Conservation (phyloP, 805 yeast genomes). For the Sugiyamaella lignohabitans region DNA sequence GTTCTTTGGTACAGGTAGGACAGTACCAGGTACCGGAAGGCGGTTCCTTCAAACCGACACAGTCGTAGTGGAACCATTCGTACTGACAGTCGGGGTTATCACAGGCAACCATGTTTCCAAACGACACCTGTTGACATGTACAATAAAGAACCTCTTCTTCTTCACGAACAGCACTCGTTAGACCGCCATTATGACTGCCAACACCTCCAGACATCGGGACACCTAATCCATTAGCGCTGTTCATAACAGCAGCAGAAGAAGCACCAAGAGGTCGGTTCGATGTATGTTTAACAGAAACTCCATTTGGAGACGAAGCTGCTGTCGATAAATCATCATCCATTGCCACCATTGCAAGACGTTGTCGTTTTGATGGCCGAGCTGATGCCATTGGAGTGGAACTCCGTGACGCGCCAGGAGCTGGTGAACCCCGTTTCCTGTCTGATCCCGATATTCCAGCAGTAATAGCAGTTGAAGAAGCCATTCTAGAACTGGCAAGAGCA, state of each 20-base stretch:
- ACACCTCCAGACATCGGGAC: background rate
- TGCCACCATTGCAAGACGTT: slow-evolving; percentile 8
- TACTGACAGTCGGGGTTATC: slow-evolving; percentile 81
- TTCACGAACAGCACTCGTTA: slow-evolving; percentile 28
- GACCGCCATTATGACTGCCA: slow-evolving; percentile 31
- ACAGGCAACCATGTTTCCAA: slow-evolving; percentile 96
- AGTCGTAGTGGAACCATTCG: slow-evolving; percentile 96
- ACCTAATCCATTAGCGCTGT: background rate
- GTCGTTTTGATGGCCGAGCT: slow-evolving; percentile 20
- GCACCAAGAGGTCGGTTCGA: background rate
- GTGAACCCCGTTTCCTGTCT: slow-evolving; percentile 2
- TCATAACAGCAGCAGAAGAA: no score
- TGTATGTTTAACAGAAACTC: background rate
- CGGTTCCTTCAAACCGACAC: slow-evolving; percentile 83
- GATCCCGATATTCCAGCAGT: background rate
- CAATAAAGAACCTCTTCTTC: slow-evolving; percentile 68
- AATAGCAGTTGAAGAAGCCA: slow-evolving; percentile 1
- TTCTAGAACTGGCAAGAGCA: background rate
- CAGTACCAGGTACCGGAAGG: slow-evolving; percentile 96
- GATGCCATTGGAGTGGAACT: slow-evolving; percentile 15
- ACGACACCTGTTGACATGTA: slow-evolving; percentile 88
- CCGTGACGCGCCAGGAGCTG: slow-evolving; percentile 12
- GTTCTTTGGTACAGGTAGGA: slow-evolving; percentile 58
- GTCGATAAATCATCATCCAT: background rate
- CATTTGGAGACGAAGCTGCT: background rate